A percentile compares a stretch with the other conserved stretches of the same genome.
Evolutionary conservation across 805 yeast species (phyloP).

Genomic region (Kregervanrija delftensis): DNA sequence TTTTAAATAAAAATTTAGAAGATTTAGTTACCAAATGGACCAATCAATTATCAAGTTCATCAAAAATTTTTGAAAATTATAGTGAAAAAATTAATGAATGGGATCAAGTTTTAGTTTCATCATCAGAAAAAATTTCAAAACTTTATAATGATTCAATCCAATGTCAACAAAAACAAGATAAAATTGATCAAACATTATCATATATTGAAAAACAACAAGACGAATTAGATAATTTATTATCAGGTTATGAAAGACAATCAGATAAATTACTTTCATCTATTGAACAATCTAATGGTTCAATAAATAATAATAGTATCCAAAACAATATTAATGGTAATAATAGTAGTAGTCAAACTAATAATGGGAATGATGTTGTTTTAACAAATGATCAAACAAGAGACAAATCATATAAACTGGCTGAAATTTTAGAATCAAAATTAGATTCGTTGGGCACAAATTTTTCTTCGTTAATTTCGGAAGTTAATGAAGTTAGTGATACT

Average conservation of each 20-base stretch:
- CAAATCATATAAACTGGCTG: slow-evolving; percentile 84
- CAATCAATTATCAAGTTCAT: slow-evolving; percentile 65
- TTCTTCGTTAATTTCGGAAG: slow-evolving; percentile 68
- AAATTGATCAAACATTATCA: slow-evolving; percentile 78
- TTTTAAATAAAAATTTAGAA: slow-evolving; percentile 87
- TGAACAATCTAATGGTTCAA: slow-evolving; percentile 16
- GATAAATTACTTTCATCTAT: slow-evolving; percentile 38
- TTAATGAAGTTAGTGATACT: slow-evolving; percentile 75
- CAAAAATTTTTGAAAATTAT: slow-evolving; percentile 67
- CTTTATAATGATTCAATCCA: slow-evolving; percentile 69
- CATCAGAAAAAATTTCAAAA: slow-evolving; percentile 78
- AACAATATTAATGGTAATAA: slow-evolving; percentile 8
- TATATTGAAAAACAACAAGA: slow-evolving; percentile 90
- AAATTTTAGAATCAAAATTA: slow-evolving; percentile 71
- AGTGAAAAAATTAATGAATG: slow-evolving; percentile 71
- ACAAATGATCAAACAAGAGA: slow-evolving; percentile 82
- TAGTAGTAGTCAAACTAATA: slow-evolving; percentile 21
- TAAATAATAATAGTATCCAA: background rate
- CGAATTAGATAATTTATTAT: slow-evolving; percentile 76
- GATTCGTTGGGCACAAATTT: slow-evolving; percentile 73
- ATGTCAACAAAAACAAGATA: slow-evolving; percentile 80
- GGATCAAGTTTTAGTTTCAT: slow-evolving; percentile 78
- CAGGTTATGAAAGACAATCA: slow-evolving; percentile 74
- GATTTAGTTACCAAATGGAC: slow-evolving; percentile 94
- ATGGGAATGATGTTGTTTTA: slow-evolving; percentile 27